Conservation (phyloP, 2,329 filamentous ascomycete genomes). For the Cercospora beticola region DNA sequence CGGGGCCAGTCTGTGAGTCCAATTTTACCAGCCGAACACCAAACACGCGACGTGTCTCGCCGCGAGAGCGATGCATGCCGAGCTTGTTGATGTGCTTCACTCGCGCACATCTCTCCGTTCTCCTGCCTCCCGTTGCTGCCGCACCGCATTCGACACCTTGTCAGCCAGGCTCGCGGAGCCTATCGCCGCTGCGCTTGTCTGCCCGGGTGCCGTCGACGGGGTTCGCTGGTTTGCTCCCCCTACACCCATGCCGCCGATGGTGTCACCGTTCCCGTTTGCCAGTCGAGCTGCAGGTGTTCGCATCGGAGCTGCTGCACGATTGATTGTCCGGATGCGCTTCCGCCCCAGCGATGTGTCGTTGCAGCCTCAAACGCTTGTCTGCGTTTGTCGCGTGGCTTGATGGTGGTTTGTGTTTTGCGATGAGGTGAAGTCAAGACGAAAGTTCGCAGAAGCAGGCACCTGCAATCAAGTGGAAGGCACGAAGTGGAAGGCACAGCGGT, state of each 20-base stretch:
- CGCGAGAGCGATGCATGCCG: conserved; percentile 1
- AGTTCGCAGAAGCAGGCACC: not conserved
- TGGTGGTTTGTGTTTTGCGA: not conserved
- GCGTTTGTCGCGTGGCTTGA: not conserved
- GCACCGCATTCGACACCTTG: not conserved
- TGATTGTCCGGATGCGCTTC: conserved; percentile 9
- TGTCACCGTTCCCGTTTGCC: conserved; percentile 17
- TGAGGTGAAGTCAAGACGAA: not conserved
- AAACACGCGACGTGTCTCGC: not conserved
- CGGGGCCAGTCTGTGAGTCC: not conserved
- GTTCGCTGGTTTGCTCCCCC: conserved; percentile 14
- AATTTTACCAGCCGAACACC: not conserved
- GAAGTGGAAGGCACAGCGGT: not conserved
- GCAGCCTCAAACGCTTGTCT: not conserved
- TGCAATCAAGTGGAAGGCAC: not conserved
- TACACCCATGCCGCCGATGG: not conserved
- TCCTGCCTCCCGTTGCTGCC: not conserved
- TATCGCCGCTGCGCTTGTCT: conserved; percentile 3
- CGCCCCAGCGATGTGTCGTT: not conserved
- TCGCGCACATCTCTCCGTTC: not conserved
- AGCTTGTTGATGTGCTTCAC: not conserved
- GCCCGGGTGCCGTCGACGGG: not conserved
- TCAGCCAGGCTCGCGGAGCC: not conserved
- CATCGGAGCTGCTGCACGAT: conserved; percentile 11
- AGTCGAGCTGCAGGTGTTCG: conserved; percentile 10